phyloP scores from a whole-genome alignment of 2,329 filamentous ascomycete genomes.

The Trichoderma sp. region DNA sequence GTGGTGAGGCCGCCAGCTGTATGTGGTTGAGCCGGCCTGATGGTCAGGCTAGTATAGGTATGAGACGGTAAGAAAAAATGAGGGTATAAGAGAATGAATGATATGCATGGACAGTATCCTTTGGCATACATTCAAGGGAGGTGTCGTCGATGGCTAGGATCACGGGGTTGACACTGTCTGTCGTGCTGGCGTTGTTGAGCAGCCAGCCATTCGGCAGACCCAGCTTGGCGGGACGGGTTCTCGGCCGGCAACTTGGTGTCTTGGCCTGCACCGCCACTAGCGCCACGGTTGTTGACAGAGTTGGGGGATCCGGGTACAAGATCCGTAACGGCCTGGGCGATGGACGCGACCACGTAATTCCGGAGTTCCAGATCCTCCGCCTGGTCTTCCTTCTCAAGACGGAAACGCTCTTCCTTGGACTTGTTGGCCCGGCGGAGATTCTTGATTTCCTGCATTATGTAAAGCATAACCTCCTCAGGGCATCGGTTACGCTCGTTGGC shows the following conservation, averaged over 20 bases:
- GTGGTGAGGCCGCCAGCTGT: neutral
- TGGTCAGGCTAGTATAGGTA: neutral
- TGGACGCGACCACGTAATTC: constrained; percentile 70
- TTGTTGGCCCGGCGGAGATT: constrained; percentile 80
- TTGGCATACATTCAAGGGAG: constrained; percentile 32
- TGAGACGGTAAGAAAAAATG: neutral
- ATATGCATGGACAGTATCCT: neutral
- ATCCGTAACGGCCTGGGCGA: constrained; percentile 71
- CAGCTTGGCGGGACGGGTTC: constrained; percentile 55
- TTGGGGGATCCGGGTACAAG: constrained; percentile 56
- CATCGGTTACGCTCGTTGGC: constrained; percentile 75
- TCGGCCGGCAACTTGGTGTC: constrained; percentile 64
- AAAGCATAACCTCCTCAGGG: constrained; percentile 85
- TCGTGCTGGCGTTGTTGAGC: constrained; percentile 48
- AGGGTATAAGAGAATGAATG: neutral
- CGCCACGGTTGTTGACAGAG: constrained; percentile 28
- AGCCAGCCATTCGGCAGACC: constrained; percentile 53
- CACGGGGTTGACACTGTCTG: constrained; percentile 45
- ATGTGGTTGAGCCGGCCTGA: neutral
- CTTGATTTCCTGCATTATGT: constrained; percentile 90
- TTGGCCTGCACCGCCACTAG: constrained; percentile 40
- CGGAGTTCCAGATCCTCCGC: constrained; percentile 75
- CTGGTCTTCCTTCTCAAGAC: constrained; percentile 77
- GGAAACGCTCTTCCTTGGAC: constrained; percentile 81
- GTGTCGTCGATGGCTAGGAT: constrained; percentile 45